Base-by-base conservation (phyloP, 1,284 basidiomycete species). In the Tilletia caries region DNA sequence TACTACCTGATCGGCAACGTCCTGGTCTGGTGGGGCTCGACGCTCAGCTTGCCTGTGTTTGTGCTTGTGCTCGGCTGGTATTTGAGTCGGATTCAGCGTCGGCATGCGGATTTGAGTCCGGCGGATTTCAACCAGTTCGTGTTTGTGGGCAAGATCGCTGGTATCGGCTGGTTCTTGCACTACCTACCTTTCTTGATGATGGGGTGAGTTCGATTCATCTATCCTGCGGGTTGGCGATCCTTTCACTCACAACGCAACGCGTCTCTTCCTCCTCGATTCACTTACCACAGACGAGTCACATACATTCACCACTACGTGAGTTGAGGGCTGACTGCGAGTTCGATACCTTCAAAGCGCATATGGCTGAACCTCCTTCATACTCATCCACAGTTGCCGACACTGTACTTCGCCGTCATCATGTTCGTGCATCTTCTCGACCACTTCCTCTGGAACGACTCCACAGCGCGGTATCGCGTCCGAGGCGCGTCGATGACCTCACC, bases 381-480 rank as follows among this genome's bases (percentile, higher is more conserved):
- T n/a, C n/a, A n/a, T n/a, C n/a, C n/a, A n/a, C 64, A 75, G 74
- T 89, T 98, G 5, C 95, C 95, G 1, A 95, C 95, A 0, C 86
- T 98, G 15, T 98, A 95, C 86, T 98, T 98, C 85, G 89, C 94
- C 3, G 92, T 98, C 58, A 85, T 98, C 68, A 93, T 97, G 90
- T 86, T 91, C 54, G 92, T 89, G 0, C 93, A 97, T 82, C 82
- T 98, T 62, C 86, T 96, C 73, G 95, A 98, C 85, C 93, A 95
- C 83, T 92, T 93, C 84, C 85, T 83, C 29, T 91, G 79, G 79
- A 72, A 79, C 50, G 68, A 73, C 2, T 75, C 75, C 2, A 82
- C 81, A 6, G 81, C 81, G 18, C 71, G 81, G 27, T 82, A 82
- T 70, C 65, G 65, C 12, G 64, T 73, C 41, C 64, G 41, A 3